Base-by-base conservation (phyloP, 352 stramenopile genomes). In the Phytophthora citrophthora region DNA sequence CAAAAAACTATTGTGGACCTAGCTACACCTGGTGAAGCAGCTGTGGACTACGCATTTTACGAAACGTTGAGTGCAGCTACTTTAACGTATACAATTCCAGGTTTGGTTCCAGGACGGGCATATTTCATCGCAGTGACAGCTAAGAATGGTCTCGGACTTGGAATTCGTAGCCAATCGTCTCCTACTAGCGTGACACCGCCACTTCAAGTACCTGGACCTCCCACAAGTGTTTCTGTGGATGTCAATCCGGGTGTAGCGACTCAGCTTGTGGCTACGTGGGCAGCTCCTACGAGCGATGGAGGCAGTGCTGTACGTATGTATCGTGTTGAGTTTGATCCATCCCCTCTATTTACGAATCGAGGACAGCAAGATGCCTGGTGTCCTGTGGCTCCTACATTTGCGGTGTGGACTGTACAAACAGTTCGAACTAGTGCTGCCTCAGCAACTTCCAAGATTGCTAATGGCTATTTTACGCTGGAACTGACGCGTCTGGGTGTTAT, bases 71-170 rank as follows among this genome's bases (percentile, higher is more conserved):
- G 80, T 54, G 76, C 81, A 20, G 77, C 58, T 9, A 72, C 85
- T 5, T 34, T 91, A 16, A 88, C 74, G 16, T 90, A 96, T 61
- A 90, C 77, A 12, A 90, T 97, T 50, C 62, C 77, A 8, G 74
- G 76, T 3, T 77, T 98, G 15, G 73, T 67, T 15, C 66, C 91
- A 9, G 94, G 93, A 1, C 63, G 77, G 16, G 51, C 81, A 11
- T 98, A 97, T 59, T 95, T 86, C 44, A 82, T 98, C 20, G 71
- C 82, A 9, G 89, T 98, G 23, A 88, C 90, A 2, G 94, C 89
- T 11, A 86, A 96, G 31, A 98, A 98, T 67, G 72, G 77, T 13
- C 75, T 90, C 6, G 92, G 91, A 45, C 77, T 83, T 6, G 74
- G 81, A 23, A 41, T 76, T n/a, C 83, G 81, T 10, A 51, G 76